Base-by-base conservation (phyloP, 352 stramenopile genomes). In the Pythium pyrilobum region DNA sequence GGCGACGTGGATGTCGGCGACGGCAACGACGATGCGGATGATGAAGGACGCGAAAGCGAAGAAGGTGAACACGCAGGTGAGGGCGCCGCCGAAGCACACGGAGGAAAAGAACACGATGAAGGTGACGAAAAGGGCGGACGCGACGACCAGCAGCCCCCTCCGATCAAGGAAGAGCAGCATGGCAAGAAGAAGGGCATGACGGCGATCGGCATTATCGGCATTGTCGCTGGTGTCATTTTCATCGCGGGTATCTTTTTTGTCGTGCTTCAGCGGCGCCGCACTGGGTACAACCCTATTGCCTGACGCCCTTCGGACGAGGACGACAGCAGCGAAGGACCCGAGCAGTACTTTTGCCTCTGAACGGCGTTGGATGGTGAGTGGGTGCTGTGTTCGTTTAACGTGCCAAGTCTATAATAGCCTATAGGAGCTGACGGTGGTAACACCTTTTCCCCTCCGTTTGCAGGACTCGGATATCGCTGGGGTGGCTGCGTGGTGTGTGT, bases 221-320 rank as follows among this genome's bases (percentile, higher is more conserved):
- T 77, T 27, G 62, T 86, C 12, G 66, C 74, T 2, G 79, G 69
- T 0, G 69, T 61, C 6, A 51, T 66, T 8, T 77, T 87, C 18
- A 33, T 83, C 11, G 52, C 67, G 11, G 67, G 56, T 5, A 59
- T 89, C 10, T 38, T 79, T 8, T 66, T 71, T 4, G 34, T 77
- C 0, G 72, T 72, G 43, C 33, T 90, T 29, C 65, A 66, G 32
- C 71, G 72, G 23, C 75, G 59, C 2, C 63, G 59, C 21, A 46
- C 44, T 16, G 79, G 73, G 2, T 90, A 90, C 46, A 69, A 78
- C 5, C 53, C 64, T 3, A 79, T 88, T 34, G 38, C 61, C n/a
- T 62, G 61, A 59, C 39, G 31, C 12, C 21, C 32, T 24, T 21
- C 37, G 15, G 37, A 51, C 20, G 37, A 47, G 20, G 52, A 49